Conservation (phyloP, 2,329 filamentous ascomycete genomes). For the Ascochyta pisi region DNA sequence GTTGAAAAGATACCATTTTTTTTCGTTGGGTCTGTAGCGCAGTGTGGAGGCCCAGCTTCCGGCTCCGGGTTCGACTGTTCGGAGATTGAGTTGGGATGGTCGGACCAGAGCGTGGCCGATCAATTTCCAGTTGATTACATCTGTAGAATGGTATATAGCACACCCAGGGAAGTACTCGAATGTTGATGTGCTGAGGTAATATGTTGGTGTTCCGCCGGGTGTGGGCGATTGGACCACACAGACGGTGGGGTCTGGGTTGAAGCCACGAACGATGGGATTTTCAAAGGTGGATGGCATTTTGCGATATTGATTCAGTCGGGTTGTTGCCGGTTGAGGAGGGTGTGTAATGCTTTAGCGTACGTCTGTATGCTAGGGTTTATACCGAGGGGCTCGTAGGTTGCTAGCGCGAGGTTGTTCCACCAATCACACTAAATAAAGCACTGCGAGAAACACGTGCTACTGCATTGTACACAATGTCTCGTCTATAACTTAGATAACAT, state of each 20-base stretch:
- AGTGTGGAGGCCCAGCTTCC: constrained; percentile 34
- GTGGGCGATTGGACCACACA: constrained; percentile 8
- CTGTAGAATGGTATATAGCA: constrained; percentile 59
- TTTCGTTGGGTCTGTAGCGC: constrained; percentile 21
- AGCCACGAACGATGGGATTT: constrained; percentile 59
- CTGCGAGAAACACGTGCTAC: neutral
- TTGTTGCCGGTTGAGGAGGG: neutral
- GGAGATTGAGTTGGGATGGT: constrained; percentile 46
- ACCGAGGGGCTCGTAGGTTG: constrained; percentile 1
- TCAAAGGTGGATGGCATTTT: constrained; percentile 9
- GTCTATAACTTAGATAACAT: no score
- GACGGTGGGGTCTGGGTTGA: constrained; percentile 59
- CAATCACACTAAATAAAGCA: neutral
- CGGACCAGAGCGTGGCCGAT: constrained; percentile 49
- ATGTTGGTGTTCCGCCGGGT: constrained; percentile 9
- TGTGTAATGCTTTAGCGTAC: constrained; percentile 1
- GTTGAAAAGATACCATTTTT: constrained; percentile 31
- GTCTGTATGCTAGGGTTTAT: neutral
- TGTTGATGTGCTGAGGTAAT: constrained; percentile 51
- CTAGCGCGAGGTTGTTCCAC: constrained; percentile 13
- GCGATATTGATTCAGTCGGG: neutral
- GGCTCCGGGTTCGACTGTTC: constrained; percentile 34
- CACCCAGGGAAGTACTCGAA: constrained; percentile 62
- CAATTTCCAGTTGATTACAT: constrained; percentile 59
- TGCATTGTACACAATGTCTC: no score